phyloP scores from a whole-genome alignment of 371 early-diverging fungal species.

The Rhizopus microsporus region DNA sequence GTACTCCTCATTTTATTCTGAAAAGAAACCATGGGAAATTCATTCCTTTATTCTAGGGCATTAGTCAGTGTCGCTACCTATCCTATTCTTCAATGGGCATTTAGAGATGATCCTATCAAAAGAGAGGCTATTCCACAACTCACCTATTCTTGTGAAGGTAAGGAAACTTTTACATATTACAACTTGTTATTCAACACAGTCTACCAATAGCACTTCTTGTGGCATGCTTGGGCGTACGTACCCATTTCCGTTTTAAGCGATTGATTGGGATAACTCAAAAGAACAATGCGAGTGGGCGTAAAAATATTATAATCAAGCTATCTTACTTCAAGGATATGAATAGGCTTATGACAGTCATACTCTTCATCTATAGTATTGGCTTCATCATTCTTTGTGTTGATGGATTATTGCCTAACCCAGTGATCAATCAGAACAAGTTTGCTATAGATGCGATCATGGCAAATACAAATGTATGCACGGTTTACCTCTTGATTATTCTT shows the following conservation, averaged over 20 bases:
- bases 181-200: neutral
- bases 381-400: constrained; percentile 51
- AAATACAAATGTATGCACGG: constrained; percentile 31
- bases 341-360: constrained; percentile 26
- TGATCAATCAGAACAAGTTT: constrained; percentile 44
- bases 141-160: constrained; percentile 40
- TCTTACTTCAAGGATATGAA: constrained; percentile 54
- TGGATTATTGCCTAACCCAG: constrained; percentile 30
- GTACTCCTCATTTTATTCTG: constrained; percentile 19
- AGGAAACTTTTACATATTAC: neutral
- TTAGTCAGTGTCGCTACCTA: constrained; percentile 34
- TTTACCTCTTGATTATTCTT: constrained; percentile 28
- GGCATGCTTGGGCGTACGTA: constrained; percentile 30
- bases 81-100: constrained; percentile 41
- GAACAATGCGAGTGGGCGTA: constrained; percentile 10
- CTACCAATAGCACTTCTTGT: constrained; percentile 21
- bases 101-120: constrained; percentile 23
- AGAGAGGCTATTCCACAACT: constrained; percentile 41
- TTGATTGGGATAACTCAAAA: constrained; percentile 25
- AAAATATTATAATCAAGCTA: constrained; percentile 14
- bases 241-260: constrained; percentile 36
- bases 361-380: constrained; percentile 30
- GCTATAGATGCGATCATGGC: constrained; percentile 45
- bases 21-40: neutral
- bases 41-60: constrained; percentile 21